These are phyloP conservation scores for Parascedosporium putredinis DNA, from an alignment of 2,329 filamentous ascomycete species.

Conservation along the genomic window DNA sequence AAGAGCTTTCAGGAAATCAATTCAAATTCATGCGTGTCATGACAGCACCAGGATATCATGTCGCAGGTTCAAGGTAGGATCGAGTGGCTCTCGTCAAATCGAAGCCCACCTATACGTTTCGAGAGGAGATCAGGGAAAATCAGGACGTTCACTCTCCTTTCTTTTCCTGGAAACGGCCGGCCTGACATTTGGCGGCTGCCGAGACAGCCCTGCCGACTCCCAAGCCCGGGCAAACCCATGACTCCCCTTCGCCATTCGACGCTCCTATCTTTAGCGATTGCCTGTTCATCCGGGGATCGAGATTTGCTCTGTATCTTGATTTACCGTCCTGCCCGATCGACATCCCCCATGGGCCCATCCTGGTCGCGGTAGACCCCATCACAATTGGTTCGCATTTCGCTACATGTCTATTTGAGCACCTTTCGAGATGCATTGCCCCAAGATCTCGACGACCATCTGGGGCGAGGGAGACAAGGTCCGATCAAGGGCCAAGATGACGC, in stretches of 20 bases:
- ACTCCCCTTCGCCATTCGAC: not conserved
- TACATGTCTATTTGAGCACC: too few species aligned
- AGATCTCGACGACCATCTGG: too few species aligned
- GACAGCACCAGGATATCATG: slow-evolving; percentile 3
- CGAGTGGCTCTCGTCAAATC: not conserved
- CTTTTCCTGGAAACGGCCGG: too few species aligned
- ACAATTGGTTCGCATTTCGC: not conserved
- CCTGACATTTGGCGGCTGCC: too few species aligned
- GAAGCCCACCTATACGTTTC: not conserved
- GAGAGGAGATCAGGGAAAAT: not conserved
- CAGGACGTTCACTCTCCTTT: not conserved
- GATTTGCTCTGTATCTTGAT: too few species aligned
- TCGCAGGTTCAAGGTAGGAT: not conserved
- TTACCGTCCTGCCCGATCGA: not conserved
- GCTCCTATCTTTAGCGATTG: not conserved
- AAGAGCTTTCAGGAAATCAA: not conserved
- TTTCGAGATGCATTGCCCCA: too few species aligned
- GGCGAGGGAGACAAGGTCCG: too few species aligned
- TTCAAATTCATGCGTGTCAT: slow-evolving; percentile 4
- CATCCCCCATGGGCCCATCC: not conserved
- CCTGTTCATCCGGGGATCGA: not conserved
- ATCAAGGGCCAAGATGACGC: too few species aligned
- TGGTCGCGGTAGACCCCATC: not conserved
- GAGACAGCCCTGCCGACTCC: not conserved
- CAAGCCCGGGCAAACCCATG: too few species aligned